Evolutionary conservation across 352 stramenopile species (phyloP), one percentile per base, ranked within the genome.

Genomic region (Pseudoperonospora humuli): DNA sequence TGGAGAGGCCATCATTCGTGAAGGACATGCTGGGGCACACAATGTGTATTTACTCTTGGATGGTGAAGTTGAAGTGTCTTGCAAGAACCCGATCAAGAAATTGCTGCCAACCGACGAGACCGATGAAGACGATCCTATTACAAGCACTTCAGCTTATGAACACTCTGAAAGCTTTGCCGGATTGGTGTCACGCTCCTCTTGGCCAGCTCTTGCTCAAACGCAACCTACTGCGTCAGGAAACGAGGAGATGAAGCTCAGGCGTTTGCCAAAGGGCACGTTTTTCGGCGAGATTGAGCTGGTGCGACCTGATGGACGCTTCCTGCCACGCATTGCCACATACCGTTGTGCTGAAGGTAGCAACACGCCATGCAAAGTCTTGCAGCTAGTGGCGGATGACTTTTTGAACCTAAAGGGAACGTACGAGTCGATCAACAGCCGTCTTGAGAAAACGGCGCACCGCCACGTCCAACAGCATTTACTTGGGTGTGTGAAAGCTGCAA

Each of bases 211-310:
- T 43, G 39, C 57, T 25, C 39, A 66, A 33, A 36, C 39, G 37
- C 23, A 39, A 42, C 24, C 53, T 14, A 50, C 32, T 10, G 34
- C 43, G 10, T 50, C 40, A 21, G 52, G 45, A 10, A 34, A 45
- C n/a, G 60, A 70, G 14, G 70, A 84, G 11, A 80, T 88, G 35
- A 75, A 67, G 46, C 55, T 86, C 7, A 69, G 74, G 32, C 59
- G 67, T 2, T 56, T 88, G 5, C 70, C 72, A 7, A 83, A 84
- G 39, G 78, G 78, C 7, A 82, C 67, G 0, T 91, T 84, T 56
- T 91, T 91, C 39, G 79, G 79, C 2, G 76, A 86, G 37, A 80
- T 88, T 29, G 79, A 91, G 41, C 50, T 91, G 9, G 61, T 91
- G 10, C 71, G 72, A 5, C 76, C 79, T 3, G 75, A 88, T 44